Conservation (phyloP, 78 protist genomes). For the Anaeramoeba flamelloides region DNA sequence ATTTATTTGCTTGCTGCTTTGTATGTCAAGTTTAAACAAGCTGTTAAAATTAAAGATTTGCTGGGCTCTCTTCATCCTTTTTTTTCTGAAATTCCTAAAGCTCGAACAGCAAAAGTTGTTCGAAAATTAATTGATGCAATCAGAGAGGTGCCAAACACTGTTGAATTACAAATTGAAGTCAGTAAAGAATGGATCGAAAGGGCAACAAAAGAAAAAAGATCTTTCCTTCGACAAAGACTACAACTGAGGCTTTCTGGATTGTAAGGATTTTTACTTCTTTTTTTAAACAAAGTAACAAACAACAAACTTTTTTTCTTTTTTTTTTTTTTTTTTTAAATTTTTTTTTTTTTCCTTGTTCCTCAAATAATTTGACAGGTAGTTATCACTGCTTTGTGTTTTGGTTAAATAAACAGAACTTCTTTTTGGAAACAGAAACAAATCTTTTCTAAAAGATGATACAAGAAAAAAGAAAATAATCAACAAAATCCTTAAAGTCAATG, state of each 20-base stretch:
- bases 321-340: too few relatives aligned
- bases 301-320: not conserved
- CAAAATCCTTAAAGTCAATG: too few relatives aligned
- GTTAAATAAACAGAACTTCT: too few relatives aligned
- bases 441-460: too few relatives aligned
- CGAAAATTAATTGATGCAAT: constrained; percentile 40
- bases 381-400: not conserved
- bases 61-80: constrained; percentile 23
- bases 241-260: constrained; percentile 57
- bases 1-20: constrained; percentile 18
- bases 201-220: constrained; percentile 70
- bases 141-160: constrained; percentile 22
- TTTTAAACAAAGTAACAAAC: not conserved
- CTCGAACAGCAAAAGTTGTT: constrained; percentile 73
- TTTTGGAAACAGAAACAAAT: too few relatives aligned
- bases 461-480: too few relatives aligned
- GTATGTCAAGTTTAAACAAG: not conserved
- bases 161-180: constrained; percentile 27
- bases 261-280: constrained; percentile 4
- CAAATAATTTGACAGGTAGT: too few relatives aligned
- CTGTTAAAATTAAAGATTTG: constrained; percentile 2
- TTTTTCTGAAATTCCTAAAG: constrained; percentile 58
- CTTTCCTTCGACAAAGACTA: constrained; percentile 84
- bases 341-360: too few relatives aligned
- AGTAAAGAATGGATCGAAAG: constrained; percentile 70